These are phyloP conservation scores for Candida oleophila DNA, from an alignment of 805 yeast genomes.

Conservation along the genomic window DNA sequence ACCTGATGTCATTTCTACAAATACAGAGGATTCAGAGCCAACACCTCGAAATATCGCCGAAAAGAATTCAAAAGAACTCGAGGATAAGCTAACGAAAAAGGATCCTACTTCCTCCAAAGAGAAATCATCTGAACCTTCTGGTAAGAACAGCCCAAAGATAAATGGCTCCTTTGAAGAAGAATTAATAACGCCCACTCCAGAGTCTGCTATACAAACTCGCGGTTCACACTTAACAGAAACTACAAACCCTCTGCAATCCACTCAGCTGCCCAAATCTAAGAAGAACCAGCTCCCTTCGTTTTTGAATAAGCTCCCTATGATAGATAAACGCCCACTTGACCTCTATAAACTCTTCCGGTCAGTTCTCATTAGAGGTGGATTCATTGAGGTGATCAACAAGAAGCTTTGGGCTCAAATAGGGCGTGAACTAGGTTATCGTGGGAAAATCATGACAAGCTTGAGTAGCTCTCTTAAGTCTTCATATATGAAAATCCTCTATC, in stretches of 20 bases:
- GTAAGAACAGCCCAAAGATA: not conserved
- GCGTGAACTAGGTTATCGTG: conserved; percentile 74
- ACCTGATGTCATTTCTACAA: too few species aligned
- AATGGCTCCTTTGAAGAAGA: not conserved
- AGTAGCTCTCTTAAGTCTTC: conserved; percentile 65
- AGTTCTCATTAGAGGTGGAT: conserved; percentile 69
- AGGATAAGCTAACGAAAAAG: too few species aligned
- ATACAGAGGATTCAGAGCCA: too few species aligned
- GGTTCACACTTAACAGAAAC: too few species aligned
- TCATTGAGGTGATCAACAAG: conserved; percentile 55
- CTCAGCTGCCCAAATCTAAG: not conserved
- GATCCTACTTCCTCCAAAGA: not conserved
- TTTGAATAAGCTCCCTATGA: conserved; percentile 55
- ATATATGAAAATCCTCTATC: conserved; percentile 44
- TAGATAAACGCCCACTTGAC: conserved; percentile 67
- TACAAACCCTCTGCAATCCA: not conserved
- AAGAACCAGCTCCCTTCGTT: conserved; percentile 16
- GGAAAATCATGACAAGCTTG: conserved; percentile 67
- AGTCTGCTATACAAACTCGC: not conserved
- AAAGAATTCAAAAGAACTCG: too few species aligned
- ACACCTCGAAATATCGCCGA: too few species aligned
- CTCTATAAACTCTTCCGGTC: conserved; percentile 55
- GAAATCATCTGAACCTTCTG: not conserved
- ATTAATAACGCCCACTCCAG: not conserved
- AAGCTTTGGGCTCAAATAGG: conserved; percentile 85